Evolutionary conservation across 2,329 filamentous ascomycete species (phyloP), one percentile per base, ranked within the genome.

Genomic region (Trichoderma sp.): DNA sequence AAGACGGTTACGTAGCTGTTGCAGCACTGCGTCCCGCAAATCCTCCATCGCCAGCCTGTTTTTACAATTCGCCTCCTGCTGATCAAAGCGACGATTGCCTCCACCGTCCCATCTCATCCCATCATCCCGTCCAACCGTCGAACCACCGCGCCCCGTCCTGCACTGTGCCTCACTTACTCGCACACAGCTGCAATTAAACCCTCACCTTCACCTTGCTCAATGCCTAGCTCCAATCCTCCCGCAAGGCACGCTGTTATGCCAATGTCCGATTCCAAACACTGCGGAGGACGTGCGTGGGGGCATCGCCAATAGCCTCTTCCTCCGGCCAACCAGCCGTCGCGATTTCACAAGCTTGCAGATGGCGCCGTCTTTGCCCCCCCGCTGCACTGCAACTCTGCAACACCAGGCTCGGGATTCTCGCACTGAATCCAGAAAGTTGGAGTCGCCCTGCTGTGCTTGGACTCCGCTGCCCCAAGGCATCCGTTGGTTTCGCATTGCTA

Each of bases 401-500:
- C 43, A 51, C 43, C 43, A 51, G 30, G 28, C 63, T 65, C 63
- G 30, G 36, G 47, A 34, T 56, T 28, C 63, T 53, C 62, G 62
- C 62, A 53, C 43, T 53, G 43, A 30, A 21, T 60, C 62, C 62
- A 65, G 62, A 65, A 21, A 36, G 28, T 36, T 66, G 63, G 63
- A 56, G 47, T 66, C 47, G 63, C 43, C 43, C 61, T 47, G 61
- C 39, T 51, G 34, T 51, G 62, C 18, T 51, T 36, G 32, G 62
- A 30, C 28, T 53, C 36, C 36, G 61, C 61, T 39, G 36, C 36
- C 43, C 36, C 61, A 11, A 24, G n/a, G 32, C 47, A 36, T 47
- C 65, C 65, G 26, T 60, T 58, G 34, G 65, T 68, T 68, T 60
- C 65, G 65, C 65, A 39, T 57, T 34, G 4, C 36, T 69, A 69